Base-by-base conservation (phyloP, 495 filamentous ascomycete genomes). In the Hyaloscypha finlandica region DNA sequence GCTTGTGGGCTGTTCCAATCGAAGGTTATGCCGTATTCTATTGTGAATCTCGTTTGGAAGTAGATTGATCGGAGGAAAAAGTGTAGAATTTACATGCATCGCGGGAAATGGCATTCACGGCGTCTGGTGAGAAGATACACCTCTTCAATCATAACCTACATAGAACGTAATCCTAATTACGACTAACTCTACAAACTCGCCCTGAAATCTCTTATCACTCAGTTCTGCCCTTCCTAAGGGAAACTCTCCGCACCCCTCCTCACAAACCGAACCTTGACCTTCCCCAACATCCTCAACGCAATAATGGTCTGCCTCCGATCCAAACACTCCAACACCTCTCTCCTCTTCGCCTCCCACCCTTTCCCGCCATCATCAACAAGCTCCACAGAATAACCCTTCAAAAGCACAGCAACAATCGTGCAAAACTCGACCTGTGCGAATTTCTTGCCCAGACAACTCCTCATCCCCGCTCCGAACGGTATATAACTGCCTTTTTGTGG, bases 391-490 rank as follows among this genome's bases (percentile, higher is more conserved):
- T 86, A 88, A 30, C 81, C 74, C 59, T 81, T 79, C 62, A 92
- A 88, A 9, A 93, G 76, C 11, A 85, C 81, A 1, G 88, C 82
- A 65, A 94, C 80, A 67, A 86, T 88, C 0, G 89, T 88, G 31
- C 85, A 77, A 56, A 90, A 79, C 74, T 94, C 91, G 68, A 92
- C 91, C 77, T 92, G 88, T 14, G 91, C 90, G 71, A 93, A 92
- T 67, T 84, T 84, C 64, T 84, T 83, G 65, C 82, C 91, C 70
- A 86, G 82, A 76, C 89, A 94, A 68, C 86, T 85, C 68, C 85
- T 82, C 32, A 82, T 78, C 5, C 91, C 90, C 29, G 90, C 89
- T 57, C 84, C 86, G 76, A 92, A 94, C 0, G 91, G 87, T 19
- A 92, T 77, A 69, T 82, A 93, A 3, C 86, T 81, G 3, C 89